phyloP scores from a whole-genome alignment of 305 asterid genomes.

The Solanum hybrid region DNA sequence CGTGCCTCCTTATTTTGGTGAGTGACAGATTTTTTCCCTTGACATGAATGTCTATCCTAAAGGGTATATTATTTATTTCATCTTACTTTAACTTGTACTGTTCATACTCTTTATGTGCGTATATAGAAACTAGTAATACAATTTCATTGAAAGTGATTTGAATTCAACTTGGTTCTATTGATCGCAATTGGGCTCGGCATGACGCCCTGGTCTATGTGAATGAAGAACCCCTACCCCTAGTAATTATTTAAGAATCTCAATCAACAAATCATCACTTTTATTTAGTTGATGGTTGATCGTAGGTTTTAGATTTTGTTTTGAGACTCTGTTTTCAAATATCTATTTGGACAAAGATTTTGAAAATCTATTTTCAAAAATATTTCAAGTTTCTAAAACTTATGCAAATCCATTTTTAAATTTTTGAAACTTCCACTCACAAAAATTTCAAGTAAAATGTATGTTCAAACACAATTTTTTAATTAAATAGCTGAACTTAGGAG shows the following conservation, averaged over 20 bases:
- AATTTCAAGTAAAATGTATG: no score
- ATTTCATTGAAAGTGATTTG: neutral
- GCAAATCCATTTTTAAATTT: no score
- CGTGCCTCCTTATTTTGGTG: no score
- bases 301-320: neutral
- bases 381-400: neutral
- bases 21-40: neutral
- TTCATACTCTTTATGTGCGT: neutral
- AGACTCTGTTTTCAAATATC: neutral
- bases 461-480: no score
- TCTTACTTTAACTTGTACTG: neutral
- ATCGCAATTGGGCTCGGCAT: no score
- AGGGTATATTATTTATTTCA: neutral
- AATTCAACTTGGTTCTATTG: no score
- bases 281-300: neutral
- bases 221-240: neutral
- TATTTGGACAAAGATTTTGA: neutral
- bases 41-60: neutral
- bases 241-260: neutral
- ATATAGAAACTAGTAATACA: neutral
- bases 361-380: neutral
- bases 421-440: no score
- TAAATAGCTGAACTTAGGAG: no score
- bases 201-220: no score
- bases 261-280: neutral